Evolutionary conservation across 1,284 basidiomycete species (phyloP), one percentile per base, ranked within the genome.

Genomic region (Porogramme epimiltina): DNA sequence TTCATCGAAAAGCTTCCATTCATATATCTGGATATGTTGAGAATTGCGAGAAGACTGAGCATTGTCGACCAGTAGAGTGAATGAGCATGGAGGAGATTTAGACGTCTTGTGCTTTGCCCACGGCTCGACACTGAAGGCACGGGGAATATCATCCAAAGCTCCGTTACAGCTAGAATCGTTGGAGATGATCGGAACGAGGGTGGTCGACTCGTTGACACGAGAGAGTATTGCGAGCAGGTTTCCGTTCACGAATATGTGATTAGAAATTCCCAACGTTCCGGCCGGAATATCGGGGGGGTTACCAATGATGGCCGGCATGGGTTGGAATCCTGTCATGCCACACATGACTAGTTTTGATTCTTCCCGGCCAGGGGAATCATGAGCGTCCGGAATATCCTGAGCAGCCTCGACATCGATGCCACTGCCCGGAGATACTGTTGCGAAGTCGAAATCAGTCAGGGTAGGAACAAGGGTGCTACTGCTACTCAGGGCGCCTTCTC

Each of bases 131-230:
- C n/a, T n/a, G n/a, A n/a, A n/a, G n/a, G n/a, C n/a, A n/a, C n/a
- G n/a, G n/a, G n/a, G n/a, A n/a, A n/a, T n/a, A n/a, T 18, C 5
- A 3, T 42, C 23, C 4, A 25, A 23, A 42, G n/a, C 24, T 18
- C 24, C 16, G n/a, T n/a, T n/a, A n/a, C n/a, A n/a, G n/a, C n/a
- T n/a, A n/a, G n/a, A n/a, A n/a, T n/a, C n/a, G n/a, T n/a, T n/a
- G 16, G 69, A 64, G 13, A 71, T 61, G 45, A 71, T 54, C n/a
- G 70, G n/a, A n/a, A n/a, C n/a, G n/a, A n/a, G n/a, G n/a, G n/a
- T 70, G 8, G 68, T 71, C 33, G 58, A 49, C 3, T 58, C 59
- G 52, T 71, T 71, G 56, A 71, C 48, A 26, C 52, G 51, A 18
- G 63, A 52, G 19, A 71, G 62, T n/a, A 63, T 51, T n/a, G 41